Conservation (phyloP, 768 basidiomycete species). For the Kwoniella sp. region DNA sequence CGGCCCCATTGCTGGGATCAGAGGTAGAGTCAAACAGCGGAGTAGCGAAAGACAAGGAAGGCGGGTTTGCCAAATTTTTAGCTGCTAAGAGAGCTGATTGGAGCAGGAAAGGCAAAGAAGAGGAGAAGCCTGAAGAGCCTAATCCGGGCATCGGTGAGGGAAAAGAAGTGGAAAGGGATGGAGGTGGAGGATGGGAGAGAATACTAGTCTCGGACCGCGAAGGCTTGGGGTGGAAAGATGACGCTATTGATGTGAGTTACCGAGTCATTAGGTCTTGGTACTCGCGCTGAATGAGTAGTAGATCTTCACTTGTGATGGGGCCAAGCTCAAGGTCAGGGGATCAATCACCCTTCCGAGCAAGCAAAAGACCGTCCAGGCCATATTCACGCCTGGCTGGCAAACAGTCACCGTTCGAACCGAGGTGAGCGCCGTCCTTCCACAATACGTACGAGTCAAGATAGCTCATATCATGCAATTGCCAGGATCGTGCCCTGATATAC, state of each 20-base stretch:
- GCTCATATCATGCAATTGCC: background rate
- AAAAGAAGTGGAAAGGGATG: conserved; percentile 40
- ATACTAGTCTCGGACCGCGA: conserved; percentile 24
- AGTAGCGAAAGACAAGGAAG: conserved; percentile 18
- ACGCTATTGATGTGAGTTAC: conserved; percentile 37
- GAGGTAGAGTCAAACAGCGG: background rate
- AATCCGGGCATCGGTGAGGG: conserved; percentile 37
- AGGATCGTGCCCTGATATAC: background rate
- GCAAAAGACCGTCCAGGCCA: background rate
- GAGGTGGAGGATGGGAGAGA: conserved; percentile 33
- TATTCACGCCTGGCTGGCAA: conserved; percentile 11
- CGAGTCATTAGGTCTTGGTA: background rate
- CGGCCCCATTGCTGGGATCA: conserved; percentile 4
- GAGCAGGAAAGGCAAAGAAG: conserved; percentile 15
- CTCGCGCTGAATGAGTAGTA: conserved; percentile 7
- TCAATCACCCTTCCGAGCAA: conserved; percentile 2
- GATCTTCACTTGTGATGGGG: conserved; percentile 32
- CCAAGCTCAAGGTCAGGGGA: conserved; percentile 25
- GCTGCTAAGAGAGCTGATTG: conserved; percentile 30
- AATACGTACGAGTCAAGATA: too few relatives aligned
- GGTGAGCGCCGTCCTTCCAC: too few relatives aligned
- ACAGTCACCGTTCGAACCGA: conserved; percentile 2
- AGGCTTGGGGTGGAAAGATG: conserved; percentile 29
- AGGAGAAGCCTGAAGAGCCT: conserved; percentile 15
- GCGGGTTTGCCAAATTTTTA: conserved; percentile 42